These are phyloP conservation scores for Verruconis gallopava DNA, from an alignment of 2,329 filamentous ascomycete genomes.

Conservation along the genomic window DNA sequence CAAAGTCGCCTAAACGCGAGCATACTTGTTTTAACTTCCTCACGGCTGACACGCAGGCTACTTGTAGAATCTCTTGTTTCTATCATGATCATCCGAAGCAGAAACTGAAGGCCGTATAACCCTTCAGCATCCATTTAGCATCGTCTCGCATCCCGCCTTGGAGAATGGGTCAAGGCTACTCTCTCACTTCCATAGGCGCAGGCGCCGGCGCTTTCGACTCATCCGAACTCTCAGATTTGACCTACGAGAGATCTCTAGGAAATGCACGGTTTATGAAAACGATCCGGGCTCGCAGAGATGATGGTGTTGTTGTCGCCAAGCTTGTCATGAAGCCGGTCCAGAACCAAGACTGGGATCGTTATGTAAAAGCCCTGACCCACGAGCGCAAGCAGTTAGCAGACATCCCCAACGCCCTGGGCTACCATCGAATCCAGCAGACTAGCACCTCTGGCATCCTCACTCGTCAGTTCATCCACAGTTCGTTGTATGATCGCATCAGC, in stretches of 20 bases:
- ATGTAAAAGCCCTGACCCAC: slow-evolving; percentile 64
- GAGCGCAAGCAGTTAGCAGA: slow-evolving; percentile 69
- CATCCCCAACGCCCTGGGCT: slow-evolving; percentile 81
- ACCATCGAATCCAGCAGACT: slow-evolving; percentile 85
- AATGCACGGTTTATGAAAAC: slow-evolving; percentile 94
- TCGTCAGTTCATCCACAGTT: slow-evolving; percentile 90
- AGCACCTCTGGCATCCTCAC: slow-evolving; percentile 85
- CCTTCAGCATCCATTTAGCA: slow-evolving; percentile 13
- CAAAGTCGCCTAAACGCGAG: no score
- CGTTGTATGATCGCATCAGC: slow-evolving; percentile 90
- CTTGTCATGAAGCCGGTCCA: slow-evolving; percentile 87
- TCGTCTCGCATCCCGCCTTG: slow-evolving; percentile 10
- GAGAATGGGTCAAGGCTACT: slow-evolving; percentile 92
- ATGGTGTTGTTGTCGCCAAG: slow-evolving; percentile 88
- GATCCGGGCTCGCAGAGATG: slow-evolving; percentile 76
- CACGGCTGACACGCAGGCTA: no score
- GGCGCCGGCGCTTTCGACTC: slow-evolving; percentile 90
- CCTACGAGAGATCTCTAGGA: slow-evolving; percentile 85
- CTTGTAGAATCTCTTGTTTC: no score
- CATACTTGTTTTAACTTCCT: no score
- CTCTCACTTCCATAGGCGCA: slow-evolving; percentile 78
- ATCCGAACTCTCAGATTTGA: slow-evolving; percentile 77
- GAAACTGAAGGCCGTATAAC: slow-evolving; percentile 10
- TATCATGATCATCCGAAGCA: not conserved
- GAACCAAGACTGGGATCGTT: slow-evolving; percentile 65